These are phyloP conservation scores for Cryptosporidium xiaoi DNA, from an alignment of 169 alveolate species.

Conservation along the genomic window DNA sequence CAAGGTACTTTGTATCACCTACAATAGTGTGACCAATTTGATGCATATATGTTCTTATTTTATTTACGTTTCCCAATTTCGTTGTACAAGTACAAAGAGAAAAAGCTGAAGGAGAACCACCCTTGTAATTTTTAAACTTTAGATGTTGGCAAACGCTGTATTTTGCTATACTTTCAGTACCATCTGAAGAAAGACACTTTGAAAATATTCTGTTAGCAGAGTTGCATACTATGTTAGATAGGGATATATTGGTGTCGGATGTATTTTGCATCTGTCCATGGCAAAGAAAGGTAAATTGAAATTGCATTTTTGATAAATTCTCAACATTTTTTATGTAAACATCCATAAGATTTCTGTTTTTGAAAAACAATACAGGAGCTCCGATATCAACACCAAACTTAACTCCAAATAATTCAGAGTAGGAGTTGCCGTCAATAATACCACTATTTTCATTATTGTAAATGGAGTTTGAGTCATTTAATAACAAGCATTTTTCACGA, in stretches of 20 bases:
- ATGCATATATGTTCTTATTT: slow-evolving; percentile 38
- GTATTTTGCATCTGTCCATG: slow-evolving; percentile 46
- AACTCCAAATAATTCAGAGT: not conserved
- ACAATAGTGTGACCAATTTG: slow-evolving; percentile 59
- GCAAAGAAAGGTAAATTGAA: slow-evolving; percentile 29
- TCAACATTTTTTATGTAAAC: not conserved
- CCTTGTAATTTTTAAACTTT: slow-evolving; percentile 25
- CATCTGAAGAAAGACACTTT: slow-evolving; percentile 35
- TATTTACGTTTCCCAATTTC: slow-evolving; percentile 24
- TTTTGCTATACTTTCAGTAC: slow-evolving; percentile 25
- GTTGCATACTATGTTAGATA: slow-evolving; percentile 13
- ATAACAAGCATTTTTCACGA: not conserved
- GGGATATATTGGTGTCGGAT: slow-evolving; percentile 26
- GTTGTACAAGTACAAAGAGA: slow-evolving; percentile 35
- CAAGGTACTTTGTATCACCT: slow-evolving; percentile 34
- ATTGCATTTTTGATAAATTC: not conserved
- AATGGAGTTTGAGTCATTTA: too few relatives aligned
- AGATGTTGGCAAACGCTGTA: slow-evolving; percentile 21
- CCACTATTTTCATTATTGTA: not conserved
- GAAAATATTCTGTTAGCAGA: slow-evolving; percentile 38
- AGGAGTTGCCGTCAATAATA: too few relatives aligned
- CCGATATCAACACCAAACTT: slow-evolving; percentile 52
- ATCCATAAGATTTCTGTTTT: not conserved
- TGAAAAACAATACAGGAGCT: slow-evolving; percentile 19
- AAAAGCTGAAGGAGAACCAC: slow-evolving; percentile 38